Evolutionary conservation across 208 protist genomes (phyloP), one percentile per base, ranked within the genome.

Genomic region (Trypanosoma platydactyli): DNA sequence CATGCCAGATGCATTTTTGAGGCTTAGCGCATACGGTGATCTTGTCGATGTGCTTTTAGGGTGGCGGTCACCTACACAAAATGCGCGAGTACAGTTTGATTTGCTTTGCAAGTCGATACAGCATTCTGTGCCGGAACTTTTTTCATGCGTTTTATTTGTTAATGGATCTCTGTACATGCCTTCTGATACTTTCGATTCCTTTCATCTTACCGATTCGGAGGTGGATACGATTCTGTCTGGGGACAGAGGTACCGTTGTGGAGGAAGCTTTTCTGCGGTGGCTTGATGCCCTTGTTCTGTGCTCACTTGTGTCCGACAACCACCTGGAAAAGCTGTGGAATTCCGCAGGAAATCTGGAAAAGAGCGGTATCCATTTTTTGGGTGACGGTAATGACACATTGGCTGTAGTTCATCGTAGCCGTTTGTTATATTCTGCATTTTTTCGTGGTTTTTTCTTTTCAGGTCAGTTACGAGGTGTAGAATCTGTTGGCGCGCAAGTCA

Each of bases 371-470:
- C 30, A 44, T 35, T 20, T 71, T 1, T 22, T 64, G 16, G 79
- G 79, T 12, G 73, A 84, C 46, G 58, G 49, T 3, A 35, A 57
- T 22, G 79, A 84, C 50, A 62, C 38, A 11, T 13, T 84, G 18
- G 46, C 57, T 30, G 24, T 79, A 29, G 74, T 84, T 48, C 13
- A 68, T 18, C 63, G 66, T 24, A 66, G 50, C 1, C 64, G 70
- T 12, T 51, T 84, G 38, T 35, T 42, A 1, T 16, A 61, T 29
- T 76, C 74, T 2, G 70, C 74, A 16, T 29, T 73, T 29, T 80
- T 84, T 52, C 64, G 79, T 42, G 79, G 42, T 5, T 80, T 84
- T 70, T 73, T 84, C n/a, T 68, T 84, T 42, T 54, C 49, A 42
- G 73, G 73, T 15, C 38, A 69, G 40, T 50, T 84, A 45, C 62